phyloP scores from a whole-genome alignment of 805 yeast genomes.

The Candida taoyuanica region DNA sequence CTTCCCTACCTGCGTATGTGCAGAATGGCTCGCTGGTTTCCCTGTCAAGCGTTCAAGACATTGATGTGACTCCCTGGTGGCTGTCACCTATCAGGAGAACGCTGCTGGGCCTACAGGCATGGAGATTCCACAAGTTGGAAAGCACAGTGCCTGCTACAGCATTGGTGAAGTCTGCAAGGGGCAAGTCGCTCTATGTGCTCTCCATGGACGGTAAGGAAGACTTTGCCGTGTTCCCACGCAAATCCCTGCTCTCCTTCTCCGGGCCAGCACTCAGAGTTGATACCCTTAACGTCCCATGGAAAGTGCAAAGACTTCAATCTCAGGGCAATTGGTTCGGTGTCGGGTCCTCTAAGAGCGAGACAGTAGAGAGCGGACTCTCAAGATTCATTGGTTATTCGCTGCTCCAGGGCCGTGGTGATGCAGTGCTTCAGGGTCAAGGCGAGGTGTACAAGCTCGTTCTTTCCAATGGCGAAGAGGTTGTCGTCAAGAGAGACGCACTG shows the following conservation, averaged over 20 bases:
- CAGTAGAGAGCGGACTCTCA: constrained; percentile 8
- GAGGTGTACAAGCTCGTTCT: constrained; percentile 45
- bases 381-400: constrained; percentile 39
- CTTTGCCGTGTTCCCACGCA: constrained; percentile 52
- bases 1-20: constrained; percentile 51
- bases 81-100: constrained; percentile 39
- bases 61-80: constrained; percentile 6
- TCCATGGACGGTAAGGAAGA: constrained; percentile 54
- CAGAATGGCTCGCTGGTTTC: constrained; percentile 47
- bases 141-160: constrained; percentile 27
- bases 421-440: constrained; percentile 52
- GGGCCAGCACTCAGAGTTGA: constrained; percentile 47
- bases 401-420: constrained; percentile 54
- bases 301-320: constrained; percentile 35
- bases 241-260: constrained; percentile 45
- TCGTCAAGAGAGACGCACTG: constrained; percentile 42
- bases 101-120: constrained; percentile 39
- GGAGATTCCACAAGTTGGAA: constrained; percentile 43
- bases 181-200: constrained; percentile 23
- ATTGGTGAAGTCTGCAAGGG: constrained; percentile 11
- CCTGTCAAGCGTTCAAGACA: constrained; percentile 22
- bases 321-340: constrained; percentile 26
- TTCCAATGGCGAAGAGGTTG: constrained; percentile 41
- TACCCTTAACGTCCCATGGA: constrained; percentile 30
- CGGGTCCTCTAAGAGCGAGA: constrained; percentile 13